Base-by-base conservation (phyloP, 768 basidiomycete genomes). In the Phanerochaete sordida region DNA sequence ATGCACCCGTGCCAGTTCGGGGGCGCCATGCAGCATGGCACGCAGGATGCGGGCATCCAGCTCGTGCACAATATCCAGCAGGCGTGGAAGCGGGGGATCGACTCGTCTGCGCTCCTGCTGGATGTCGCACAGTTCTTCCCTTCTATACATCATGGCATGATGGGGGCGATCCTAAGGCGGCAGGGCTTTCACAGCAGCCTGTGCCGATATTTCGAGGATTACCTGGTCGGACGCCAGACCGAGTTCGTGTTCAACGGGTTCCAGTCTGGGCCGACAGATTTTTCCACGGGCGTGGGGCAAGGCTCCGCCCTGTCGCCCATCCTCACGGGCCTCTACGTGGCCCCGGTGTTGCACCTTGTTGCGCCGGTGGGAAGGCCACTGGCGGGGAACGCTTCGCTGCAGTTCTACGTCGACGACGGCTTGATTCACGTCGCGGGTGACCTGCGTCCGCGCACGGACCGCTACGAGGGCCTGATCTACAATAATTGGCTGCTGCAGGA, bases 1-100 rank as follows among this genome's bases (percentile, higher is more conserved):
- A 39, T 69, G 9, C 67, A 65, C 39, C 62, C 62, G 0, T 50
- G 56, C 27, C 67, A 69, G 31, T 69, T 61, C 27, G 67, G 68
- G 6, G 63, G 65, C 9, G 58, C 62, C 12, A 53, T 60, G 31
- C 63, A 63, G 19, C 65, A 65, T 56, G 57, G 52, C 51, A 69
- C 64, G 1, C 51, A 53, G 1, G 68, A 69, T 46, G 68, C 68
- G 0, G 63, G 61, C 0, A 35, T 60, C 0, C 58, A 56, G 12
- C 55, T 68, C 12, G 55, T 59, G 5, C 62, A 66, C 13, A 59
- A 64, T 46, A 45, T 68, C 15, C 43, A 50, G 1, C 45, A 51
- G 8, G 48, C 33, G 2, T 63, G 64, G 59, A 21, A 35, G n/a
- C 16, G 43, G 21, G 46, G 50, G 8, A 30, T 63, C 1, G 44